Conservation (phyloP, 208 protist species). For the Acanthamoeba culbertsoni region DNA sequence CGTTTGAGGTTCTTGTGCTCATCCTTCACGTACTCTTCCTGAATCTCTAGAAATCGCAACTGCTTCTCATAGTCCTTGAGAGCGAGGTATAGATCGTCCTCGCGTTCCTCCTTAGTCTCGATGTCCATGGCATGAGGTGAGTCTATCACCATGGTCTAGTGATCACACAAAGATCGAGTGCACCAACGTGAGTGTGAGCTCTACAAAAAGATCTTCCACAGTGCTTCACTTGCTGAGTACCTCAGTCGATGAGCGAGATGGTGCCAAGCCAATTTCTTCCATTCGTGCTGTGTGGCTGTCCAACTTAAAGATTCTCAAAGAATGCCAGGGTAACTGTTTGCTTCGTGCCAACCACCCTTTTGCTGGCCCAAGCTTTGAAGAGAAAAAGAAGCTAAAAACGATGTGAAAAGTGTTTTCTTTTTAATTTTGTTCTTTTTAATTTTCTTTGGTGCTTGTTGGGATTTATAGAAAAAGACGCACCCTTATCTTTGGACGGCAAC, state of each 20-base stretch:
- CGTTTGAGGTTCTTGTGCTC: conserved; percentile 90
- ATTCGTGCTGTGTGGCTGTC: background rate
- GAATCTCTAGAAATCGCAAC: conserved; percentile 89
- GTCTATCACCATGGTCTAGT: background rate
- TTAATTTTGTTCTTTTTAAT: background rate
- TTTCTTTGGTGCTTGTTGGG: background rate
- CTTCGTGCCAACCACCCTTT: background rate
- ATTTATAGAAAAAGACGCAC: too few relatives aligned
- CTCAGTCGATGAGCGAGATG: background rate
- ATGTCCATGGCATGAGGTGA: conserved; percentile 41
- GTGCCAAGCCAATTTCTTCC: conserved; percentile 24
- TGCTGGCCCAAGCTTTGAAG: background rate
- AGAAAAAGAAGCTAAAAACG: background rate
- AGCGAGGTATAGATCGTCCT: conserved; percentile 83
- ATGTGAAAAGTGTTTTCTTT: background rate
- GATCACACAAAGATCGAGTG: background rate
- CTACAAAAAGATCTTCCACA: background rate
- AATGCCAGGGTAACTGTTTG: too few relatives aligned
- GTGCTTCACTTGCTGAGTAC: background rate
- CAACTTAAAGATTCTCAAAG: background rate
- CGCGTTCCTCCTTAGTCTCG: conserved; percentile 38
- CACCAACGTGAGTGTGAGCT: background rate
- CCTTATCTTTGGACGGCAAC: too few relatives aligned
- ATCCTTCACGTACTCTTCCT: conserved; percentile 92
- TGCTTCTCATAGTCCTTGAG: conserved; percentile 86